These are phyloP conservation scores for Tetrapisispora fleetii DNA, from an alignment of 805 yeast species.

Conservation along the genomic window DNA sequence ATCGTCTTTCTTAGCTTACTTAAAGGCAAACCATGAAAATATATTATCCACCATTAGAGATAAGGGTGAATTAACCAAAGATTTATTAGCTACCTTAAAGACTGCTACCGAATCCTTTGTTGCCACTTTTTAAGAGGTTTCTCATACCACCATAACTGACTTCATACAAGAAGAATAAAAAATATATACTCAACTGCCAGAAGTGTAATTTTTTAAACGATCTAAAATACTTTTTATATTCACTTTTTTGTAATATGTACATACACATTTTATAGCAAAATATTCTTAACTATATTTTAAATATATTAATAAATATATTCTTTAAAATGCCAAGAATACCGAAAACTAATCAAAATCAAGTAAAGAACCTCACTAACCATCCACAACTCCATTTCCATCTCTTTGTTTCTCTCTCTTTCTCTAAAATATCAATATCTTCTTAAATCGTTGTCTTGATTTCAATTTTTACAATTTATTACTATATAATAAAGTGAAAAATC, in stretches of 20 bases:
- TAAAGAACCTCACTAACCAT: too few relatives aligned
- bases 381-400: too few relatives aligned
- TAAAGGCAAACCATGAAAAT: conserved; percentile 81
- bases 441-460: too few relatives aligned
- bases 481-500: too few relatives aligned
- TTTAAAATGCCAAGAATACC: not conserved
- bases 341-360: too few relatives aligned
- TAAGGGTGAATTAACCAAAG: conserved; percentile 86
- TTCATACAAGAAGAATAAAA: not conserved
- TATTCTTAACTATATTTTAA: not conserved
- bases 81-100: conserved; percentile 77
- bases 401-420: too few relatives aligned
- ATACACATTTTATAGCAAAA: conserved; percentile 2
- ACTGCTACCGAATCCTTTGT: conserved; percentile 86
- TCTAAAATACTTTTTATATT: conserved; percentile 1
- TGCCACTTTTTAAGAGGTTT: conserved; percentile 62
- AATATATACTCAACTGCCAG: not conserved
- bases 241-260: conserved; percentile 3
- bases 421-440: too few relatives aligned
- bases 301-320: conserved; percentile 2
- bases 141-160: not conserved
- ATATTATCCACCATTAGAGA: conserved; percentile 75
- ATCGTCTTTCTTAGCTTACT: conserved; percentile 81
- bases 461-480: too few relatives aligned
- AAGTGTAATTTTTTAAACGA: not conserved